Percentiles rank a stretch among this genome's conserved stretches.
phyloP scores from a whole-genome alignment of 805 yeast genomes.

The Candida montana region DNA sequence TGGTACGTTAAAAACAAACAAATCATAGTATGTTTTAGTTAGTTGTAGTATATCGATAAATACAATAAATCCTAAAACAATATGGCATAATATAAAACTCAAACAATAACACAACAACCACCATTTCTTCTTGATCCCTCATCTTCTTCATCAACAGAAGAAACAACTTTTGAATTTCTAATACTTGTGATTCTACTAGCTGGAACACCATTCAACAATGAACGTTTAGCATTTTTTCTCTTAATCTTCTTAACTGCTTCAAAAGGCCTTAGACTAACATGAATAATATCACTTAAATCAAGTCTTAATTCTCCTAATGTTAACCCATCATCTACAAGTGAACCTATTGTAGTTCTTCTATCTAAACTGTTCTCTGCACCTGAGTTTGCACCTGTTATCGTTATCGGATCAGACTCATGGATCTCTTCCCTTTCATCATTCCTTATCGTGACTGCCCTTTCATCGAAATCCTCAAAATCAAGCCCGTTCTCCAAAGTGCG shows the following conservation, averaged over 20 bases:
- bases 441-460: not conserved
- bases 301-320: conserved; percentile 14
- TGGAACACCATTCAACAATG: not conserved
- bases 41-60: too few species aligned
- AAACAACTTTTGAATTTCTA: conserved; percentile 1
- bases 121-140: not conserved
- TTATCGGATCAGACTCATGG: not conserved
- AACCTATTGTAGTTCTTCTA: too few species aligned
- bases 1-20: too few species aligned
- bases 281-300: conserved; percentile 24
- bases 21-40: too few species aligned
- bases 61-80: not conserved
- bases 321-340: not conserved
- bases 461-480: conserved; percentile 4
- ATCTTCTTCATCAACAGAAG: not conserved
- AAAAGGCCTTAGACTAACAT: conserved; percentile 27
- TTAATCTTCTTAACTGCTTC: conserved; percentile 4
- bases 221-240: not conserved
- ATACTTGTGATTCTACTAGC: not conserved
- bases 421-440: not conserved
- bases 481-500: conserved; percentile 18
- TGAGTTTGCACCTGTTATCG: too few species aligned
- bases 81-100: not conserved
- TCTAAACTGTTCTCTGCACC: too few species aligned
- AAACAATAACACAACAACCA: conserved; percentile 15